Base-by-base conservation (phyloP, 192 early-diverging fungal genomes). In the Backusella sp. region DNA sequence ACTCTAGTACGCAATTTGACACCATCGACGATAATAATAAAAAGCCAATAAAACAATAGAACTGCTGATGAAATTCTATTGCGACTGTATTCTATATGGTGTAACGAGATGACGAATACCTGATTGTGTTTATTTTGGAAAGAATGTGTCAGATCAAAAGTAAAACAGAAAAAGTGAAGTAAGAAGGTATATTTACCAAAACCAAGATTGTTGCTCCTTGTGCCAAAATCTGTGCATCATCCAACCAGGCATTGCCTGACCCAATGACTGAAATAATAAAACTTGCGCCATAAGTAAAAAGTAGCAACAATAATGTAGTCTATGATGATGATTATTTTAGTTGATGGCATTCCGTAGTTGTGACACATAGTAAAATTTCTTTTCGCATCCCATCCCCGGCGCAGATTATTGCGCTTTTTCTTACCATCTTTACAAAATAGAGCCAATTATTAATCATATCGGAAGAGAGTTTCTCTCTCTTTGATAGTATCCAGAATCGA, bases 31-130 rank as follows among this genome's bases (percentile, higher is more conserved):
- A 87, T 65, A 21, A 85, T 21, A 21, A 70, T 70, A 8, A 86
- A 82, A 39, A 92, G 77, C 90, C 90, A 91, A 67, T 85, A 91
- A 28, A 93, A 85, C 5, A 91, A 78, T 15, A 93, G 79, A 15
- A 88, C 73, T 6, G 86, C 80, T 9, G 91, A 91, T 12, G 89
- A 72, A 15, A 86, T 74, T 34, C 81, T 69, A 46, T 77, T 82
- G n/a, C 82, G 73, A 15, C 49, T 76, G 49, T 79, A 83, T 19
- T 84, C 77, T 26, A 75, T 14, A 28, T 84, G 75, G 39, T 82
- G 77, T 30, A 86, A 46, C 15, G 66, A 74, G 52, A 69, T 62
- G 5, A 73, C 84, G 30, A 80, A 78, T 19, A 81, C 6, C 70
- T 71, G 17, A 6, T 17, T 21, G 23, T 2, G 42, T 41, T 28